A percentile compares a stretch with the other conserved stretches of the same genome.
These are phyloP conservation scores for Fusarium sarcochroum DNA, from an alignment of 2,329 filamentous ascomycete genomes.

Conservation along the genomic window DNA sequence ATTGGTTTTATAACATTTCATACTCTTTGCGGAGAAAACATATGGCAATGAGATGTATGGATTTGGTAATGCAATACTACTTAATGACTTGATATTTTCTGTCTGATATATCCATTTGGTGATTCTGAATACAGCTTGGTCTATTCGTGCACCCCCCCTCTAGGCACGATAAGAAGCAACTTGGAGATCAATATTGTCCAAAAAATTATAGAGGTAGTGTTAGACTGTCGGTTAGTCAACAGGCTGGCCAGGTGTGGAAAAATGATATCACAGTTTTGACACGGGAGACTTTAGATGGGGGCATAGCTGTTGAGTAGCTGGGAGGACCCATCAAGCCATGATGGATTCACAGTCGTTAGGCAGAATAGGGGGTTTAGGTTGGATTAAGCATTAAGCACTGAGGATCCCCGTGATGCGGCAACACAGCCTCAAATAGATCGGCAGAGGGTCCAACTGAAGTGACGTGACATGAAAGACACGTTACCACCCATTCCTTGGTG, in stretches of 20 bases:
- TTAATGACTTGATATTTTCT: slow-evolving; percentile 4
- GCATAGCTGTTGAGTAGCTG: not conserved
- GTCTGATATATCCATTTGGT: too few relatives aligned
- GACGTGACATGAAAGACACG: slow-evolving; percentile 35
- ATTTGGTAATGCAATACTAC: slow-evolving; percentile 15
- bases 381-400: slow-evolving; percentile 16
- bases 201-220: too few relatives aligned
- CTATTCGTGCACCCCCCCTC: not conserved
- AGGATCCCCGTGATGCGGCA: slow-evolving; percentile 10
- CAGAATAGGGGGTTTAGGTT: not conserved
- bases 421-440: slow-evolving; percentile 39
- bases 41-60: not conserved
- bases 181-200: too few relatives aligned
- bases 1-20: slow-evolving; percentile 7
- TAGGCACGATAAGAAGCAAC: too few relatives aligned
- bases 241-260: too few relatives aligned
- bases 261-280: too few relatives aligned
- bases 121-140: not conserved
- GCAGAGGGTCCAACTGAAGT: slow-evolving; percentile 30
- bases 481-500: slow-evolving; percentile 10
- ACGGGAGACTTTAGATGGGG: too few relatives aligned
- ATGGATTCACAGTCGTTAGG: not conserved
- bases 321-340: not conserved
- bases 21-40: not conserved
- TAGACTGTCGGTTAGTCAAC: too few relatives aligned